Percentiles rank a stretch among this genome's conserved stretches.
These are phyloP conservation scores for Colletotrichum lindemuthianum DNA, from an alignment of 2,329 filamentous ascomycete genomes.

Conservation along the genomic window DNA sequence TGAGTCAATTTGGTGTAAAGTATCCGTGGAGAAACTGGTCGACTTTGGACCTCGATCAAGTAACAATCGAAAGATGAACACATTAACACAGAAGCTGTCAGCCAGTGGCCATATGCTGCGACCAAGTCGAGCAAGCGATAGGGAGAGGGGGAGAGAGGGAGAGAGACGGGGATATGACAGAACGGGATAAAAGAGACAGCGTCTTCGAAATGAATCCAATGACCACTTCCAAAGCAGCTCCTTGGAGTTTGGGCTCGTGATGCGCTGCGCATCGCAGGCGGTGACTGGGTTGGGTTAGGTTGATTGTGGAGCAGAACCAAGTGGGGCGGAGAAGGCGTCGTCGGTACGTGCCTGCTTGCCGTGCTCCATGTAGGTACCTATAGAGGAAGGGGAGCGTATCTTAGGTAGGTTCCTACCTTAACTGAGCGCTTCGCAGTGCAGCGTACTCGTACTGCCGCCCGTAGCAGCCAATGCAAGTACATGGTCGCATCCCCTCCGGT, in stretches of 20 bases:
- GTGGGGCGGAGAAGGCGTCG: no score
- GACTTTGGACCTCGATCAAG: neutral
- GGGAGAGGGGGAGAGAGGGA: no score
- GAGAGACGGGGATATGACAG: no score
- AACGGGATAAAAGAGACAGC: no score
- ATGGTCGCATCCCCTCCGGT: constrained; percentile 31
- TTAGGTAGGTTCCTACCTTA: constrained; percentile 4
- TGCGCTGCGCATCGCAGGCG: constrained; percentile 21
- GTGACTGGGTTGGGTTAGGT: no score
- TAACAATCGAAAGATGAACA: no score
- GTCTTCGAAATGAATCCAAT: no score
- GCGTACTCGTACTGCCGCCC: neutral
- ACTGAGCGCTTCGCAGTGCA: neutral
- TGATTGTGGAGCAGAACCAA: constrained; percentile 23
- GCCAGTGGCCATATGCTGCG: constrained; percentile 12
- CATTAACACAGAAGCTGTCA: no score
- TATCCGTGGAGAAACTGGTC: neutral
- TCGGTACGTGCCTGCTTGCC: no score
- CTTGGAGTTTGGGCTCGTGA: constrained; percentile 33
- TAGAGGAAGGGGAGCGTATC: no score
- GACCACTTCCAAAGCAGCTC: neutral
- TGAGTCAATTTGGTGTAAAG: neutral
- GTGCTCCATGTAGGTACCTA: no score
- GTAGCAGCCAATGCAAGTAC: constrained; percentile 38
- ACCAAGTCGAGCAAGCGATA: neutral